Percentiles rank a stretch among this genome's conserved stretches.
Conservation (phyloP, 2,329 filamentous ascomycete species). For the Aspergillus pseudonomiae region DNA sequence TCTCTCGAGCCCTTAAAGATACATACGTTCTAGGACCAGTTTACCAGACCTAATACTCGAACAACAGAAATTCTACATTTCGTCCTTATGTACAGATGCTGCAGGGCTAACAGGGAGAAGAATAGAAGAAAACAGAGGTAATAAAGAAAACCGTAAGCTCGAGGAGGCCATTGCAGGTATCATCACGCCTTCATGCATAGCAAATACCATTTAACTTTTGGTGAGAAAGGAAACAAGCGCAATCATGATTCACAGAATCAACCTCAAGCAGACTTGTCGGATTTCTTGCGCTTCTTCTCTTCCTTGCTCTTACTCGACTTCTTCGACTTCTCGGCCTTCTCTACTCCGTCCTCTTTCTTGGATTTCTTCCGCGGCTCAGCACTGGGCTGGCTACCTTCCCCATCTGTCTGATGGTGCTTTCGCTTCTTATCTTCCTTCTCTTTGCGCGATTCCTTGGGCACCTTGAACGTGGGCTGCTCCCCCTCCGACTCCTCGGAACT, state of each 20-base stretch:
- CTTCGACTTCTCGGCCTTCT: slow-evolving; percentile 35
- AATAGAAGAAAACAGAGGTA: slow-evolving; percentile 11
- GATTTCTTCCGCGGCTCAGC: slow-evolving; percentile 42
- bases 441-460: slow-evolving; percentile 26
- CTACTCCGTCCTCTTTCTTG: slow-evolving; percentile 35
- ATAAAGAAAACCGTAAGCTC: slow-evolving; percentile 19
- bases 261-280: slow-evolving; percentile 34
- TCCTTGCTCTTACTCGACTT: slow-evolving; percentile 40
- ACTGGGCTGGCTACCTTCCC: slow-evolving; percentile 27
- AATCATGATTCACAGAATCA: slow-evolving; percentile 27
- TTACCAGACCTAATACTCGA: not conserved
- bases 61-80: not conserved
- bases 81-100: slow-evolving; percentile 39
- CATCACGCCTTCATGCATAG: slow-evolving; percentile 43
- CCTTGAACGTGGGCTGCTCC: slow-evolving; percentile 37
- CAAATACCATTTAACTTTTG: slow-evolving; percentile 27
- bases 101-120: not conserved
- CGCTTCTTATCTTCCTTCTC: slow-evolving; percentile 42
- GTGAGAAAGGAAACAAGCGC: slow-evolving; percentile 19
- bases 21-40: not conserved
- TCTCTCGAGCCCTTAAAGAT: not conserved
- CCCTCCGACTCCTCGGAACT: slow-evolving; percentile 42
- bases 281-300: slow-evolving; percentile 46
- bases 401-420: slow-evolving; percentile 39
- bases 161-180: slow-evolving; percentile 25